Percentiles rank a stretch among this genome's conserved stretches.
phyloP scores from a whole-genome alignment of 176 grass and related monocot genomes.

The Carex scoparia region DNA sequence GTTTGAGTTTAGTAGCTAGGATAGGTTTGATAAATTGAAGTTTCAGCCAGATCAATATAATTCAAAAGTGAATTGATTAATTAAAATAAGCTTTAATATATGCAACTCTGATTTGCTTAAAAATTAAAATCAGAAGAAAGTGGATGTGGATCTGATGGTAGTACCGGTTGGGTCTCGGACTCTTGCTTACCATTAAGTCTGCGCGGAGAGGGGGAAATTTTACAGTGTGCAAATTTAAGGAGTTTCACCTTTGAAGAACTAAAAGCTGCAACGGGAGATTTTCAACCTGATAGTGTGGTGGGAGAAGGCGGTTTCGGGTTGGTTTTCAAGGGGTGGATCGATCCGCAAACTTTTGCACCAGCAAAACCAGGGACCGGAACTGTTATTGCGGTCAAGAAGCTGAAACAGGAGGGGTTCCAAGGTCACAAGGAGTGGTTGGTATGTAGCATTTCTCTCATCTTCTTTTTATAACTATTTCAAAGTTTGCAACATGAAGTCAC shows the following conservation, averaged over 20 bases:
- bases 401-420: conserved; percentile 61
- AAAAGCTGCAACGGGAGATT: conserved; percentile 40
- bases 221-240: conserved; percentile 22
- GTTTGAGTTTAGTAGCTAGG: neutral
- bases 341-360: conserved; percentile 48
- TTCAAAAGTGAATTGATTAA: neutral
- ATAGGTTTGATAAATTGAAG: too few relatives aligned
- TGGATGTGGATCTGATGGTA: neutral
- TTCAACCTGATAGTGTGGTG: conserved; percentile 41
- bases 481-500: neutral
- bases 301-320: conserved; percentile 68
- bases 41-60: too few relatives aligned
- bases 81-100: neutral
- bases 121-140: neutral
- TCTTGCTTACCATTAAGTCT: neutral
- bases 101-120: neutral
- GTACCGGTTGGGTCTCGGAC: neutral
- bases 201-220: neutral
- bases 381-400: conserved; percentile 50
- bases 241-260: conserved; percentile 42
- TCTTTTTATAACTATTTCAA: too few relatives aligned
- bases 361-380: conserved; percentile 42
- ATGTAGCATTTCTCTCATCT: neutral
- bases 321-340: conserved; percentile 66
- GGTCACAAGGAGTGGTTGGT: conserved; percentile 79